Base-by-base conservation (phyloP, 2,329 filamentous ascomycete genomes). In the Aspergillus fumigatiaffinis region DNA sequence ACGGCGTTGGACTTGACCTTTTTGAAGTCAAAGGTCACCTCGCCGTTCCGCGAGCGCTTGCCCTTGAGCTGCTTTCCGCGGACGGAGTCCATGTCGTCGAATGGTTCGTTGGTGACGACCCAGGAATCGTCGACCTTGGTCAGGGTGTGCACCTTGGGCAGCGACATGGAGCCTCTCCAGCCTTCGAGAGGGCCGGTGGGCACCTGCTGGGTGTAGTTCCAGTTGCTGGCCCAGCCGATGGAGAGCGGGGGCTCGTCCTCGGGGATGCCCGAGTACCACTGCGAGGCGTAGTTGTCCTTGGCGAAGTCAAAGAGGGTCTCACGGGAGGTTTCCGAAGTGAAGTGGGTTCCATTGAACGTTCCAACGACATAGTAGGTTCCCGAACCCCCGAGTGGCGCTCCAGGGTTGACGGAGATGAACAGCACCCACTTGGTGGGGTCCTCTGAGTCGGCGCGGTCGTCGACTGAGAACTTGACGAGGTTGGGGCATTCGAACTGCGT, bases 401-500 rank as follows among this genome's bases (percentile, higher is more conserved):
- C 71, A 23, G 69, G 69, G 48, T 72, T 71, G 57, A 72, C 68
- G 10, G 63, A 67, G 50, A 73, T 67, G 41, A 63, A 60, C 12
- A 72, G 54, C 32, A 73, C 60, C 46, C 64, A 63, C 57, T 69
- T 66, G 14, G 58, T 57, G 29, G 29, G 12, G 29, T 35, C 35
- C 3, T 42, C 10, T 2, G 54, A 42, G 14, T 29, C 8, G 28
- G 26, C 58, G 9, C 44, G 44, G 8, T 73, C 65, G 8, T 73
- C 64, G 42, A 84, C 76, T 0, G 82, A 82, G 55, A 88, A 79
- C 32, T 77, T 73, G 1, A 87, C 78, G 41, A 88, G 68, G 61
- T 87, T 87, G 0, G 86, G 85, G 52, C 85, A 87, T 68, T 88
- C 86, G 64, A 85, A 87, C 63, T 86, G 82, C 1, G 79, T 63